Evolutionary conservation across 164 flowering plant species (phyloP).

Genomic region (Magnolia kwangsiensis): DNA sequence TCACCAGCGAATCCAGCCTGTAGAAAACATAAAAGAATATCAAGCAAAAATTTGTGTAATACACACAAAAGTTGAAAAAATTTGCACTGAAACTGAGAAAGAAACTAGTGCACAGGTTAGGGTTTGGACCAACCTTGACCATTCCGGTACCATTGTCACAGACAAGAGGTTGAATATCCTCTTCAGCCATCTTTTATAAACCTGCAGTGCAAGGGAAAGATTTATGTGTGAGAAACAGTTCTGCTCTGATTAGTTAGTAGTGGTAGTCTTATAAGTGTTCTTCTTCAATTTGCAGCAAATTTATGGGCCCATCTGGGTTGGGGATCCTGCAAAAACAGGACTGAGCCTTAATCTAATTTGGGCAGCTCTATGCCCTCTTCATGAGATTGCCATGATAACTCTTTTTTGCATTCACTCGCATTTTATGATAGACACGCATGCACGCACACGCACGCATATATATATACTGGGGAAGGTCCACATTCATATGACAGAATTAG

Average conservation of each 20-base stretch:
- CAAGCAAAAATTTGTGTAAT: not conserved
- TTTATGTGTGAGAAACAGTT: not conserved
- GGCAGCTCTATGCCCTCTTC: not conserved
- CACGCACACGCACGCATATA: too few species aligned
- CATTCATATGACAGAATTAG: too few species aligned
- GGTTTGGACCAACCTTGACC: constrained; percentile 47
- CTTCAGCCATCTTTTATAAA: constrained; percentile 48
- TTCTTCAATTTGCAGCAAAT: not conserved
- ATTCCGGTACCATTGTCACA: constrained; percentile 76
- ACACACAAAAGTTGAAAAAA: not conserved
- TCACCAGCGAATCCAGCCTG: constrained; percentile 83
- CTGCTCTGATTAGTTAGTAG: not conserved
- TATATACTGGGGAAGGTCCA: too few species aligned
- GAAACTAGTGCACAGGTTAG: not conserved
- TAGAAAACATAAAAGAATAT: not conserved
- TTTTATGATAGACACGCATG: too few species aligned
- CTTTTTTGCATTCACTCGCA: too few species aligned
- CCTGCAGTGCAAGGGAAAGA: not conserved
- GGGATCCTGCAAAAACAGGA: too few species aligned
- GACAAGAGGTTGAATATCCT: constrained; percentile 68
- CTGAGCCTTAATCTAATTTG: not conserved
- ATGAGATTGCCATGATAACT: too few species aligned
- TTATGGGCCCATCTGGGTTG: not conserved
- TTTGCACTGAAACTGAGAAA: not conserved
- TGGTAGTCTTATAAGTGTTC: too few species aligned